Conservation (phyloP, 2,329 filamentous ascomycete species). For the Blumeria graminis region DNA sequence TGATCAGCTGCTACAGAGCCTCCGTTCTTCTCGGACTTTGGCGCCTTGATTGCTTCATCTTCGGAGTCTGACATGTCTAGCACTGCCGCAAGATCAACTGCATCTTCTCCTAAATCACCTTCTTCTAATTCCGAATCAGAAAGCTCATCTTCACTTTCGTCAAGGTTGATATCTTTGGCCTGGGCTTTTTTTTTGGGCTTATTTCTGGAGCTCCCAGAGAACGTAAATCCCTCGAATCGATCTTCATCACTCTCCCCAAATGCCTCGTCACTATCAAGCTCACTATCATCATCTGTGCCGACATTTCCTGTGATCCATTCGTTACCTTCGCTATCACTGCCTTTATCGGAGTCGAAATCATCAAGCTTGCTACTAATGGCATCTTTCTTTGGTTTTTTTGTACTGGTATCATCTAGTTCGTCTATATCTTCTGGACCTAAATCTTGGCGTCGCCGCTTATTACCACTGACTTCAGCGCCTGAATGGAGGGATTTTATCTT, state of each 20-base stretch:
- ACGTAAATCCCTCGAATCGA: conserved; percentile 40
- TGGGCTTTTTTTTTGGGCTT: conserved; percentile 25
- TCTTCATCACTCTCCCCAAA: conserved; percentile 51
- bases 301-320: conserved; percentile 43
- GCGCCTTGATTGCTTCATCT: conserved; percentile 26
- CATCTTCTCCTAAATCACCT: conserved; percentile 35
- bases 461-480: no score
- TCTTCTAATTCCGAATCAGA: conserved; percentile 32
- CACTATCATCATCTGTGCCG: conserved; percentile 40
- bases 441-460: conserved; percentile 13
- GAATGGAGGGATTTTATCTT: no score
- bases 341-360: conserved; percentile 27
- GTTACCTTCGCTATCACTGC: conserved; percentile 45
- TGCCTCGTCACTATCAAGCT: conserved; percentile 47
- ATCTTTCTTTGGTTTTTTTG: conserved; percentile 14
- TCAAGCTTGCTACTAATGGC: conserved; percentile 13
- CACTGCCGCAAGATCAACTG: conserved; percentile 15
- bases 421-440: conserved; percentile 23
- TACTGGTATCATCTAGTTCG: conserved; percentile 15
- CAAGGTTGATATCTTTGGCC: conserved; percentile 19
- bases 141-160: conserved; percentile 21
- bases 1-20: background rate
- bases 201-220: conserved; percentile 31
- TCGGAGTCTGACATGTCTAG: conserved; percentile 20
- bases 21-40: conserved; percentile 11